Evolutionary conservation across 2,329 filamentous ascomycete genomes (phyloP).

Genomic region (Aspergillus floridensis): DNA sequence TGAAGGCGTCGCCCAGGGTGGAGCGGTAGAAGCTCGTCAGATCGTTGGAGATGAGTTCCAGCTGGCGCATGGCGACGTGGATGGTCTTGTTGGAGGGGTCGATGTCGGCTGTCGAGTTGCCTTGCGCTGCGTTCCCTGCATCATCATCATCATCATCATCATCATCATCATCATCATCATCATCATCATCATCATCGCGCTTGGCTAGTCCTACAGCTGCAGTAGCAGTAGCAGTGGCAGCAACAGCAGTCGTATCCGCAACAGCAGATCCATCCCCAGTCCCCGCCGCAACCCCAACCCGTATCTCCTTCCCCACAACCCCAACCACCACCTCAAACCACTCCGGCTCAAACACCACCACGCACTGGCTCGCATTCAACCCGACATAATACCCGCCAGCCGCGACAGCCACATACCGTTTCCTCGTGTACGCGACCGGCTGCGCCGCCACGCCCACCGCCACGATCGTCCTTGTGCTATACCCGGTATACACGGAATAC

Average conservation of each 20-base stretch:
- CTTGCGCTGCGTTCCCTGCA: background rate
- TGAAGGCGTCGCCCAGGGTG: background rate
- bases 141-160: background rate
- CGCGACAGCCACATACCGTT: background rate
- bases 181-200: background rate
- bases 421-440: background rate
- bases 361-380: background rate
- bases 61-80: background rate
- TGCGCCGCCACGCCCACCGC: background rate
- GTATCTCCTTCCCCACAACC: background rate
- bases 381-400: background rate
- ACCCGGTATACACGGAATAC: background rate
- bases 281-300: too few relatives aligned
- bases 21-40: conserved; percentile 3
- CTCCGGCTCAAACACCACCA: background rate
- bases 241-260: too few relatives aligned
- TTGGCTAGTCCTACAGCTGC: too few relatives aligned
- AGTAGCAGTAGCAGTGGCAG: too few relatives aligned
- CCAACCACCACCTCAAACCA: background rate
- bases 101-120: background rate
- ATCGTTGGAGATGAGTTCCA: background rate
- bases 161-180: too few relatives aligned
- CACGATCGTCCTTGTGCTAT: background rate
- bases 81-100: background rate
- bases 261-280: too few relatives aligned